These are phyloP conservation scores for Vanrija sp. DNA, from an alignment of 1,284 basidiomycete species.

Conservation along the genomic window DNA sequence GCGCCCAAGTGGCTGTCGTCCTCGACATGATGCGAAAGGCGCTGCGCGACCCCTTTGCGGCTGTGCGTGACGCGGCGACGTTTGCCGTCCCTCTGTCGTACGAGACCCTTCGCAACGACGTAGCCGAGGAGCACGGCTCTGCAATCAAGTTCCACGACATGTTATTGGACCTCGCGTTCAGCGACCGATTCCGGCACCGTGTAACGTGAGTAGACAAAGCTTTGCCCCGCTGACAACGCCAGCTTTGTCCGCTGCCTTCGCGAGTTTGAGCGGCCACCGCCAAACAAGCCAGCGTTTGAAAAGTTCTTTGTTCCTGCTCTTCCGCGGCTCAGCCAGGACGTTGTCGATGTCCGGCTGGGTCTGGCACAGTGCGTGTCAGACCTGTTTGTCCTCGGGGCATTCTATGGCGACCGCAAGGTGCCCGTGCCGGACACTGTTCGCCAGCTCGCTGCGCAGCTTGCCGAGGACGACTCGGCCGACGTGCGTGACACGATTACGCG, in stretches of 20 bases:
- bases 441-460: constrained; percentile 23
- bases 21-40: constrained; percentile 59
- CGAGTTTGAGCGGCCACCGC: constrained; percentile 56
- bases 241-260: constrained; percentile 67
- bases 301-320: constrained; percentile 61
- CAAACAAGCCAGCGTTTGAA: constrained; percentile 52
- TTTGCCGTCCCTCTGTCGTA: constrained; percentile 55
- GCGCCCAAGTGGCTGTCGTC: constrained; percentile 43
- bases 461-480: constrained; percentile 37
- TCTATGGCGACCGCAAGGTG: constrained; percentile 27
- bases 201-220: constrained; percentile 60
- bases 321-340: constrained; percentile 60
- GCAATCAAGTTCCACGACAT: constrained; percentile 52
- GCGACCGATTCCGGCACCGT: constrained; percentile 62
- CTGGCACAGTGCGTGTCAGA: constrained; percentile 56
- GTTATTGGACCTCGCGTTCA: constrained; percentile 57
- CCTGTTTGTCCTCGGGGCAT: constrained; percentile 39
- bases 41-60: constrained; percentile 73
- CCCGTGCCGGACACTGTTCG: constrained; percentile 27
- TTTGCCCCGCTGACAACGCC: constrained; percentile 22
- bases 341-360: constrained; percentile 82
- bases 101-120: constrained; percentile 45
- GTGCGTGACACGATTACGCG: constrained; percentile 32
- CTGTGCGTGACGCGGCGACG: constrained; percentile 75
- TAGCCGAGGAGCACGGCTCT: constrained; percentile 43